Base-by-base conservation (phyloP, 805 yeast species). In the Scheffersomyces spartinae region DNA sequence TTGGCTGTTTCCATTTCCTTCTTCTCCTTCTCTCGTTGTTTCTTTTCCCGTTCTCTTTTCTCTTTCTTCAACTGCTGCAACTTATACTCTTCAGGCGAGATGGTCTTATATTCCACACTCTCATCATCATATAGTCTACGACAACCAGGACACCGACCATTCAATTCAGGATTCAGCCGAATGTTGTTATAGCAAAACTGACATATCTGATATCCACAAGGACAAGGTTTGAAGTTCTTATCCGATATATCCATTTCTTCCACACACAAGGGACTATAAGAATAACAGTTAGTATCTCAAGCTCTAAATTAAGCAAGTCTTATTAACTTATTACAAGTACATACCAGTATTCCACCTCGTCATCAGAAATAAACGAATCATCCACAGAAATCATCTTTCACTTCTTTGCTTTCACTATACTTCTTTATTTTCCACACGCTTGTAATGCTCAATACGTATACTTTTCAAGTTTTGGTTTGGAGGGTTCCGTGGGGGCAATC, bases 181-280 rank as follows among this genome's bases (percentile, higher is more conserved):
- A 91, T 91, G 50, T 86, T 88, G 58, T 91, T 91, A 64, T 88
- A 91, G 53, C 99, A 91, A 49, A 91, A 91, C 64, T 88, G 97
- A 52, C 99, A 91, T 31, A 91, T 82, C 51, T 93, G 96, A 46
- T 91, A 91, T 11, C 99, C 99, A 60, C 99, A 91, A 1, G 97
- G 97, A 62, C 99, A 91, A n/a, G 99, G 99, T 52, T 80, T 84
- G 65, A 91, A 91, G 58, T 85, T 83, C 46, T 81, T 84, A 55
- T 91, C 98, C 10, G 94, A 80, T 24, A 88, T 74, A 53, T 91
- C 99, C 85, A 91, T 77, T 49, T 91, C 96, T 55, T 91, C 99
- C 45, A 86, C 88, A 61, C 99, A 91, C 35, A 91, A 70, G 29
- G 98, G 98, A 57, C 95, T 55, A 25, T 9, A 25, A 17, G 24